Base-by-base conservation (phyloP, 164 flowering plant genomes). In the Nelumbo lutea region DNA sequence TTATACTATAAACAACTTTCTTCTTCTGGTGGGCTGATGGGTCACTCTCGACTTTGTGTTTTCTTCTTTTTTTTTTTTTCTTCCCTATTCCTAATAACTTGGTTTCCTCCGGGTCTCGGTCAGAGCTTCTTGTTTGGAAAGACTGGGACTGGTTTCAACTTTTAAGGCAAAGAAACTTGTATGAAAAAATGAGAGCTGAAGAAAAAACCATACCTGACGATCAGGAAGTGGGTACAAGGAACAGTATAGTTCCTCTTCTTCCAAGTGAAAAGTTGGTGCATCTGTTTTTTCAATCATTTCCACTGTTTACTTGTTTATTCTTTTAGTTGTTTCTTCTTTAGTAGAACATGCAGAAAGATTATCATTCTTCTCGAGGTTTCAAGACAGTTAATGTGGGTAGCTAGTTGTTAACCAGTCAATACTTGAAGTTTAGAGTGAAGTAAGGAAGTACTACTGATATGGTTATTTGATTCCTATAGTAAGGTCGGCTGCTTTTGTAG, bases 401-500 rank as follows among this genome's bases (percentile, higher is more conserved):
- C 27, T 27, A 27, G 27, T 27, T 27, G 27, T 27, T 27, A 27
- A 27, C 27, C 27, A 27, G 27, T 27, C 27, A 27, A 27, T 27
- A 27, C 27, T 27, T 27, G 27, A 27, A 27, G 27, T 27, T 27
- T 27, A 27, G 27, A 27, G 27, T 27, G 27, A 27, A 27, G 0
- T 27, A 27, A 27, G 27, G 27, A 27, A 27, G 27, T 27, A 27
- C 27, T 27, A 27, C 27, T 27, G 27, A 27, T 27, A 27, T 27
- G 27, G 27, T 27, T 27, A 27, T 27, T 27, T 27, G 27, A 27
- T 27, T 27, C 27, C 27, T 27, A 27, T 27, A 27, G 27, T 27
- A 27, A 27, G 27, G 27, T 27, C 27, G 65, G 42, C 53, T 9
- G 61, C 27, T 72, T 50, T 74, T 64, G 9, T 64, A 88, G 93